Base-by-base conservation (phyloP, 805 yeast genomes). In the Saccharomyces paradoxus region DNA sequence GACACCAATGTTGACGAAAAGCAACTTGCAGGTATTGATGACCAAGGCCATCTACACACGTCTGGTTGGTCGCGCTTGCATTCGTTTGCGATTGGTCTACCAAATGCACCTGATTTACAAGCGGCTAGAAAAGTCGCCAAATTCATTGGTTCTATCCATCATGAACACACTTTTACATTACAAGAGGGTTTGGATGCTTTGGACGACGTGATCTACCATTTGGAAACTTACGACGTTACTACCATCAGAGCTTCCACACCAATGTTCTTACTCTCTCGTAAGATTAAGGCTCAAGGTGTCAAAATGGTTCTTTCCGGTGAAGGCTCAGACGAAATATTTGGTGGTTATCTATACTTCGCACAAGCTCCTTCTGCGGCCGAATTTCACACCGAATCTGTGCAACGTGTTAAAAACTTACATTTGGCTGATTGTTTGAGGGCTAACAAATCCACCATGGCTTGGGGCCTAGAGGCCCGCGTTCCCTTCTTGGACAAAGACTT, bases 381-480 rank as follows among this genome's bases (percentile, higher is more conserved):
- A 64, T 91, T 91, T 89, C 97, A 92, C 76, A 77, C 82, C 58
- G 98, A 91, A 77, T 86, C 94, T 75, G 96, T 92, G 59, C 78
- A 84, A 77, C 82, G 98, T 73, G 96, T 91, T 65, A 89, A 92
- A 81, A 90, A 92, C 90, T 80, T 91, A 75, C 96, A 91, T 74
- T 83, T 82, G 64, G 89, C 97, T 57, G 98, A 91, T 77, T 92
- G 97, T 78, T 77, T 91, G 71, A 85, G 98, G 73, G 98, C 98
- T 61, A 91, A 91, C 87, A 91, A 91, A 78, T 89, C 97, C 30
- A 91, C 98, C 58, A 87, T 92, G 96, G 97, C 98, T 41, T 91
- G 98, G 98, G 98, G 98, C 72, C 81, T 91, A 60, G 98, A 91
- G 77, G 97, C 97, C 57, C 87, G 98, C 76, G 97, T 91, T 63